phyloP scores from a whole-genome alignment of 2,329 filamentous ascomycete genomes.

The Stromatinia cepivora region DNA sequence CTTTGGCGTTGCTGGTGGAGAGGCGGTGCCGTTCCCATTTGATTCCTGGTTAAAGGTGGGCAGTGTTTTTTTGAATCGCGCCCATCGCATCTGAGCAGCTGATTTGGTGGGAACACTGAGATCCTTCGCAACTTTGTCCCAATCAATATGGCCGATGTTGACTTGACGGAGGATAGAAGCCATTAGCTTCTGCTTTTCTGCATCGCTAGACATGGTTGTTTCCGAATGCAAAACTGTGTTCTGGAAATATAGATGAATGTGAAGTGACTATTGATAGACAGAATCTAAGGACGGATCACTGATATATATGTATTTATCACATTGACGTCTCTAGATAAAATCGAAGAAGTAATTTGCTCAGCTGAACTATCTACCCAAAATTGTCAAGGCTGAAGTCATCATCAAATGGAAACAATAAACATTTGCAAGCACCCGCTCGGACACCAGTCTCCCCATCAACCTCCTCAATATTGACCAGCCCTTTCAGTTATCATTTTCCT shows the following conservation, averaged over 20 bases:
- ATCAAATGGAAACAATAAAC: not conserved
- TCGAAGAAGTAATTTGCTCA: not conserved
- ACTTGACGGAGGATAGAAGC: conserved; percentile 6
- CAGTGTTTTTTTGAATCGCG: conserved; percentile 9
- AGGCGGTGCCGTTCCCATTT: not conserved
- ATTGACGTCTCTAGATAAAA: too few species aligned
- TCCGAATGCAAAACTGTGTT: not conserved
- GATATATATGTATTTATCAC: not conserved
- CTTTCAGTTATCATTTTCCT: not conserved
- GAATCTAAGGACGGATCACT: not conserved
- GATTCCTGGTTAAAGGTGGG: not conserved
- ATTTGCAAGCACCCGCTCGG: not conserved
- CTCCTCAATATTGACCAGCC: not conserved
- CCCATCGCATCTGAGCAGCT: conserved; percentile 6
- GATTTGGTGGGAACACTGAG: not conserved
- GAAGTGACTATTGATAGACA: not conserved
- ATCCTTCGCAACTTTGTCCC: conserved; percentile 9
- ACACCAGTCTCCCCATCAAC: not conserved
- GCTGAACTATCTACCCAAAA: not conserved
- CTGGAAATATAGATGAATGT: not conserved
- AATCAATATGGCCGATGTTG: not conserved
- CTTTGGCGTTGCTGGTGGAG: conserved; percentile 5
- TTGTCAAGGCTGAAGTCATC: not conserved
- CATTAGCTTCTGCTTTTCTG: conserved; percentile 4
- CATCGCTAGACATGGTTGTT: conserved; percentile 1